Evolutionary conservation across 495 filamentous ascomycete genomes (phyloP).

Genomic region (Pseudomonodictys pantanalensis): DNA sequence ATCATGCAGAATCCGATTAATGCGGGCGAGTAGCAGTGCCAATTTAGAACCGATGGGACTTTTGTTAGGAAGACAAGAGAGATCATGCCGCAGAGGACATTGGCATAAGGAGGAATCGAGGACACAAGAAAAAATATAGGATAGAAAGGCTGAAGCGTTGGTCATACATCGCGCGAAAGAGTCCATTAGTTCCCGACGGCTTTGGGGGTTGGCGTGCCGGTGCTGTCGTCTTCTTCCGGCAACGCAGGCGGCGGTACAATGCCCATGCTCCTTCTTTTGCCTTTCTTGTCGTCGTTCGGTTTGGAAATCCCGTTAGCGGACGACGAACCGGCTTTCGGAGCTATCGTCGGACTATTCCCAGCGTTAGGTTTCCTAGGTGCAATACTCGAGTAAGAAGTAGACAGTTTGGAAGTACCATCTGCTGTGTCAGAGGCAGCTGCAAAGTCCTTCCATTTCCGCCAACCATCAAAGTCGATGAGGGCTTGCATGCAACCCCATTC

Average conservation of each 20-base stretch:
- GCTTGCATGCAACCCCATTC: constrained; percentile 99
- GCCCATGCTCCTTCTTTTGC: constrained; percentile 30
- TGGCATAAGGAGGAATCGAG: too few relatives aligned
- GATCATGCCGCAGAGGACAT: background rate
- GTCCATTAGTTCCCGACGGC: background rate
- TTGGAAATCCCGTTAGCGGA: constrained; percentile 9
- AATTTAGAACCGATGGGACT: background rate
- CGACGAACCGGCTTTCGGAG: constrained; percentile 4
- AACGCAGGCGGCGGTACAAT: constrained; percentile 15
- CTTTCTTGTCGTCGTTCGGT: constrained; percentile 25
- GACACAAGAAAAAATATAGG: too few relatives aligned
- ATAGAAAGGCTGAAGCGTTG: too few relatives aligned
- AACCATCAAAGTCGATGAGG: constrained; percentile 96
- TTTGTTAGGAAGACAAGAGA: background rate
- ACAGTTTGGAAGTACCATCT: constrained; percentile 27
- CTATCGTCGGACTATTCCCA: constrained; percentile 12
- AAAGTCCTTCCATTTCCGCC: constrained; percentile 92
- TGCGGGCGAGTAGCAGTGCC: background rate
- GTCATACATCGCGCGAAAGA: too few relatives aligned
- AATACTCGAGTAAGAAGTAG: constrained; percentile 27
- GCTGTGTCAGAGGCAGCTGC: constrained; percentile 23
- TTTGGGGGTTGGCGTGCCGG: background rate
- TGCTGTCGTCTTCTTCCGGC: constrained; percentile 15
- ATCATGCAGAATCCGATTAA: constrained; percentile 5
- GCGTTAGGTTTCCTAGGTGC: constrained; percentile 14